Evolutionary conservation across 2,329 filamentous ascomycete species (phyloP), one percentile per base, ranked within the genome.

Genomic region (Lecanicillium sp.): DNA sequence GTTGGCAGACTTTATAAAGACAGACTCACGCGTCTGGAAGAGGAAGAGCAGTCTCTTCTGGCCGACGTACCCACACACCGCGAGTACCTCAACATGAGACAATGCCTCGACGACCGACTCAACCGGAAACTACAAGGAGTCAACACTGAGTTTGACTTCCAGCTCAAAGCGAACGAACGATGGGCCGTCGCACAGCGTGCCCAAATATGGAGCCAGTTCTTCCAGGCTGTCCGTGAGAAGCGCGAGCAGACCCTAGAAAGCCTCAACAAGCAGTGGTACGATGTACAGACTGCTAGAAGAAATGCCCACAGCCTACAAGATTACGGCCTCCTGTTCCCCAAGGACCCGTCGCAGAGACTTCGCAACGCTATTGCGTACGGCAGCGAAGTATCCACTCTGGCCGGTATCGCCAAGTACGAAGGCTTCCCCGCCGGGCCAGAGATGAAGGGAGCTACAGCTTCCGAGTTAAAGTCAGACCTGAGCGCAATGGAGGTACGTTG

Each of bases 371-470:
- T 90, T 42, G 86, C 90, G 39, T 97, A 97, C 70, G 97, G 95
- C 64, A 87, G 86, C 55, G 93, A 98, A 64, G 90, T 98, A 4
- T 95, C 90, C 0, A 81, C 96, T 23, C 71, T 98, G 49, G 84
- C 90, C 5, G 91, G 91, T 30, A 77, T 97, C 44, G 90, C 91
- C 29, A 97, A 96, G 68, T 90, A 96, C 63, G 84, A 95, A 60
- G 93, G 93, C 20, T 98, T 98, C 67, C 93, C 93, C 29, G 90
- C 91, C 26, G 93, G 90, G n/a, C 93, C 93, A 17, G 77, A 87
- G 27, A 84, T 98, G 67, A 75, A 75, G 50, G 78, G 86, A 35
- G 86, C 87, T 21, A 83, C 84, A 30, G 67, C 77, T 19, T 72
- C 78, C 10, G 89, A 96, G 60, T 68, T 93, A 39, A 88, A 95